phyloP scores from a whole-genome alignment of 225 moss, liverwort and hornwort genomes.

The Polytrichum commune region DNA sequence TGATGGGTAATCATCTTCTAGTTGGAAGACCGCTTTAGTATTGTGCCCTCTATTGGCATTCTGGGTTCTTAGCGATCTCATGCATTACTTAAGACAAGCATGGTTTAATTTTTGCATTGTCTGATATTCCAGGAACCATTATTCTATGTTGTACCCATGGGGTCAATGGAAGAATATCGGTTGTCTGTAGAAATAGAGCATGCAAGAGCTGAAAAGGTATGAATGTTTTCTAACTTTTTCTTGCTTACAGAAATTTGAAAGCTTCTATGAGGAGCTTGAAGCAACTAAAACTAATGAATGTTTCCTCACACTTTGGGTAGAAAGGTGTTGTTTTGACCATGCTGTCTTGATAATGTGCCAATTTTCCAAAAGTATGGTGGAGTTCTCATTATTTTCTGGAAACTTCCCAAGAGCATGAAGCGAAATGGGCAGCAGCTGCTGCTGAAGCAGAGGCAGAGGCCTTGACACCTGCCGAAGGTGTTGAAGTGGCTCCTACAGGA shows the following conservation, averaged over 20 bases:
- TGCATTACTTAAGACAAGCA: too few species aligned
- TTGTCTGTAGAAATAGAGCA: constrained; percentile 51
- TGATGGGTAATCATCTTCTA: too few species aligned
- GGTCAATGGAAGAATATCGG: constrained; percentile 60
- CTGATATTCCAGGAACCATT: constrained; percentile 44
- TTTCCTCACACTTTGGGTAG: too few species aligned
- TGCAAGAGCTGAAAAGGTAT: constrained; percentile 63
- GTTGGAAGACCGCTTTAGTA: too few species aligned
- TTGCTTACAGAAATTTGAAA: not conserved
- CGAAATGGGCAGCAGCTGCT: constrained; percentile 44
- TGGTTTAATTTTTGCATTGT: not conserved
- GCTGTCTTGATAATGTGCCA: too few species aligned
- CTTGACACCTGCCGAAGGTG: constrained; percentile 53
- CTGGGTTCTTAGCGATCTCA: too few species aligned
- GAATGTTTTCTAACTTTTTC: not conserved
- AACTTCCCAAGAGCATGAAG: constrained; percentile 54
- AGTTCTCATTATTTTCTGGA: too few species aligned
- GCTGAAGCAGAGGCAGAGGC: constrained; percentile 60
- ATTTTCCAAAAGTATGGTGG: too few species aligned
- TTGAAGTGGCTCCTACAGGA: constrained; percentile 19
- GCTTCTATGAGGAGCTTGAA: not conserved
- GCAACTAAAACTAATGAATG: too few species aligned
- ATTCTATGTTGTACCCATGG: constrained; percentile 55
- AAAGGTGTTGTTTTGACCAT: too few species aligned
- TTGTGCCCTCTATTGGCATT: too few species aligned